These are phyloP conservation scores for Kodamaea neixiangensis DNA, from an alignment of 805 yeast genomes.

Conservation along the genomic window DNA sequence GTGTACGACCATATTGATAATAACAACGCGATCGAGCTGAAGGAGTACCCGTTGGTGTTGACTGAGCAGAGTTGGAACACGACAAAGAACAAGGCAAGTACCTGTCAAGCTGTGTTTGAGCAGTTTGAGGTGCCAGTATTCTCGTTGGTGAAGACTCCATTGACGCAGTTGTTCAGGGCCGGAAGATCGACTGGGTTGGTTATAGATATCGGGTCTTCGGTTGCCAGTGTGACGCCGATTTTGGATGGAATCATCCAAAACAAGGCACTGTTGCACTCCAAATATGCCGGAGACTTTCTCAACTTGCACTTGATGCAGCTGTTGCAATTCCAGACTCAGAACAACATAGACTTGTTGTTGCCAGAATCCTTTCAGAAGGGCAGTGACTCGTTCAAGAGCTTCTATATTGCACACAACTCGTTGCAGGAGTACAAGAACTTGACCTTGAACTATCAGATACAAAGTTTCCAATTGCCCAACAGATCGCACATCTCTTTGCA, in stretches of 20 bases:
- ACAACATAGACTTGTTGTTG: slow-evolving; percentile 28
- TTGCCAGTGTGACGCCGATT: slow-evolving; percentile 73
- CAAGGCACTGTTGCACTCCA: slow-evolving; percentile 65
- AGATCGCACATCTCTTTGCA: slow-evolving; percentile 42
- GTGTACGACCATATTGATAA: slow-evolving; percentile 53
- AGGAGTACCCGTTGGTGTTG: slow-evolving; percentile 65
- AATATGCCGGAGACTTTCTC: slow-evolving; percentile 83
- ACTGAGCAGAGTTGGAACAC: slow-evolving; percentile 75
- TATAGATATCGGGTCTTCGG: slow-evolving; percentile 75
- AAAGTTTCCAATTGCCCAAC: slow-evolving; percentile 60
- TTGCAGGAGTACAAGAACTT: slow-evolving; percentile 39
- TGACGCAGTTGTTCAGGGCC: slow-evolving; percentile 75
- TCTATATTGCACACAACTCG: slow-evolving; percentile 35
- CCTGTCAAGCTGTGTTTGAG: slow-evolving; percentile 76
- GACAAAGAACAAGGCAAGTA: slow-evolving; percentile 52
- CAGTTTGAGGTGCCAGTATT: slow-evolving; percentile 73
- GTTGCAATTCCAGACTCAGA: slow-evolving; percentile 35
- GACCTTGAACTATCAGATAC: slow-evolving; percentile 20
- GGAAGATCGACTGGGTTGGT: slow-evolving; percentile 79
- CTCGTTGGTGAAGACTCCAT: slow-evolving; percentile 72
- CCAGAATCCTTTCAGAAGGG: slow-evolving; percentile 19
- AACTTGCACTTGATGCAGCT: slow-evolving; percentile 61
- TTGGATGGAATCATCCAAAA: slow-evolving; percentile 70
- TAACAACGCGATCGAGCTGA: slow-evolving; percentile 44
- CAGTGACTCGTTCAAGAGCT: slow-evolving; percentile 36